Evolutionary conservation across 129 eudicot genomes (phyloP).

Genomic region (Arctium minus): DNA sequence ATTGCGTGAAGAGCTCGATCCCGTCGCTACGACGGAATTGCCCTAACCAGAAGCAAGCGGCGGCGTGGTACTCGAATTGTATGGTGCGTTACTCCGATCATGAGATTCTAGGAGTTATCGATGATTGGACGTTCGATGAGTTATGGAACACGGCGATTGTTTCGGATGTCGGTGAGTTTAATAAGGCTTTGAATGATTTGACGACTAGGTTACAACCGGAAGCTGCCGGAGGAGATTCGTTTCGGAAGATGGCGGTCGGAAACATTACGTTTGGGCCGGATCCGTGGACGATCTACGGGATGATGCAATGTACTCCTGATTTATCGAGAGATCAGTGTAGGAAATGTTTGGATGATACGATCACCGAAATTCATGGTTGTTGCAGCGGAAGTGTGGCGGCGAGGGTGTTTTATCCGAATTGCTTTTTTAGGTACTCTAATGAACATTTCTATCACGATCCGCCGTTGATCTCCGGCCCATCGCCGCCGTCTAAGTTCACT

Average conservation of each 20-base stretch:
- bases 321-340: conserved; percentile 32
- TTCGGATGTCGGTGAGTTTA: conserved; percentile 2
- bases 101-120: conserved; percentile 17
- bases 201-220: neutral
- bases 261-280: conserved; percentile 9
- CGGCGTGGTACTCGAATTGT: conserved; percentile 37
- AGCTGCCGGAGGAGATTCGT: conserved; percentile 24
- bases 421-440: conserved; percentile 38
- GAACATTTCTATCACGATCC: conserved; percentile 29
- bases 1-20: conserved; percentile 28
- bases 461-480: neutral
- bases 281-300: conserved; percentile 24
- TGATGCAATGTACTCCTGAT: conserved; percentile 71
- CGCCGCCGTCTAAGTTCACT: neutral
- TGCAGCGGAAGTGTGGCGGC: conserved; percentile 35
- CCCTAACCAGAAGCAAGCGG: conserved; percentile 36
- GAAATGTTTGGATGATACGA: conserved; percentile 28
- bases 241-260: conserved; percentile 23
- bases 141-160: conserved; percentile 4
- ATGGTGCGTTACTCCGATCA: conserved; percentile 41
- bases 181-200: conserved; percentile 8
- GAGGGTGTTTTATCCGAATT: conserved; percentile 35
- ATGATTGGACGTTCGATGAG: conserved; percentile 5
- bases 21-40: conserved; percentile 18
- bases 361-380: conserved; percentile 9